These are phyloP conservation scores for Saccharomyces hybrid DNA, from an alignment of 1,139 yeast genomes.

Conservation along the genomic window DNA sequence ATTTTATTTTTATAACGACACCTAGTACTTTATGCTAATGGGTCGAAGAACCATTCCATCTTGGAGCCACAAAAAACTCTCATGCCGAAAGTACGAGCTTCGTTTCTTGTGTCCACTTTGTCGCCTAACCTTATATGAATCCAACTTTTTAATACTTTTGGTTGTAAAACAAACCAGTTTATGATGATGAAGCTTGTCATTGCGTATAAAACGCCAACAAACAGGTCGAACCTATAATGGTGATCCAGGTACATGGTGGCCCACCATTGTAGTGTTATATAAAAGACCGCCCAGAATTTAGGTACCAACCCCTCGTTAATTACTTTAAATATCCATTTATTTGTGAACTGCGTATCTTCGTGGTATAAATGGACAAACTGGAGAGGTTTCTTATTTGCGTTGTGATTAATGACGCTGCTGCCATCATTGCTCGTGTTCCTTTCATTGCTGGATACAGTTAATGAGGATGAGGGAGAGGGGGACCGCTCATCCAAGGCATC, in stretches of 20 bases:
- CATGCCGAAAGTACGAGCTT: conserved; percentile 51
- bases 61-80: conserved; percentile 44
- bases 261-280: conserved; percentile 59
- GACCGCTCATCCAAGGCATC: background rate
- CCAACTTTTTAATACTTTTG: conserved; percentile 23
- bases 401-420: background rate
- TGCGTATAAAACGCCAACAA: conserved; percentile 48
- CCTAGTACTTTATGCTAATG: conserved; percentile 28
- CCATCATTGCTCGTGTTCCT: background rate
- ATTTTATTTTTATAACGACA: background rate
- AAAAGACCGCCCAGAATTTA: conserved; percentile 35
- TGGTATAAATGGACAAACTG: conserved; percentile 12
- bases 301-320: conserved; percentile 23
- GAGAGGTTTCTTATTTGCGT: conserved; percentile 1
- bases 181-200: conserved; percentile 38
- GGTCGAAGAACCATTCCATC: conserved; percentile 46
- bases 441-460: background rate
- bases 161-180: conserved; percentile 29
- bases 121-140: conserved; percentile 31
- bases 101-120: conserved; percentile 27
- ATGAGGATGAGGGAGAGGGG: background rate
- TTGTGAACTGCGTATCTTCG: conserved; percentile 11
- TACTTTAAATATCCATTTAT: conserved; percentile 18
- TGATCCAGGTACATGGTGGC: conserved; percentile 67
- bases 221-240: conserved; percentile 58